Evolutionary conservation across 805 yeast species (phyloP), one percentile per base, ranked within the genome.

Genomic region (Saccharomycopsis schoenii): DNA sequence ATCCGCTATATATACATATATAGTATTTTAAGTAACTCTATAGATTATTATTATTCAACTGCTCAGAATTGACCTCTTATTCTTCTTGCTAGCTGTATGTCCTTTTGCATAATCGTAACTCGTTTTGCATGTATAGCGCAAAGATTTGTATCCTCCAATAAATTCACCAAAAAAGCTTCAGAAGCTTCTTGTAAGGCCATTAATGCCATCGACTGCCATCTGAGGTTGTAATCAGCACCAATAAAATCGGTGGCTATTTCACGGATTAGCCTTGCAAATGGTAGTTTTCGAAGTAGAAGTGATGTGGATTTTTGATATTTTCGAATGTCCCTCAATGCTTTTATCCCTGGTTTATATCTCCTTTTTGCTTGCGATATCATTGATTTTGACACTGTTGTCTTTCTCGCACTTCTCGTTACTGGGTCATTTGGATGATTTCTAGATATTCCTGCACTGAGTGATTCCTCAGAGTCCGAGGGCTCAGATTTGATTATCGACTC

Each of bases 41-140:
- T 47, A 47, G 52, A 47, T 47, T 21, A 21, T 47, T 34, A 56
- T 36, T 34, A 56, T 36, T 42, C 51, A 37, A 39, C 21, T 19
- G 34, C 15, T 37, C 37, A 60, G 29, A 39, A 51, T 56, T 62
- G 59, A 5, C 91, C 92, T 67, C 92, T 78, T 51, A 87, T 82
- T 71, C 93, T 77, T 74, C 94, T 79, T 2, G 94, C 94, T 65
- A 88, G 74, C 68, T 87, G 92, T 63, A 88, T 83, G 69, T 88
- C 96, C 70, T 85, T 86, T 68, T 85, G 88, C 93, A 87, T 88
- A 40, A 88, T 86, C 0, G 96, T 88, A n/a, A 88, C 90, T 66
- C 96, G 74, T 68, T 84, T 86, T 0, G 91, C 92, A 71, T 88
- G 94, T 43, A 88, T 73, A 14, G 94, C 94, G 70, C 89, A 77